Percentiles rank a stretch among this genome's conserved stretches.
Evolutionary conservation across 2,329 filamentous ascomycete species (phyloP).

Genomic region (Colletotrichum spinosum): DNA sequence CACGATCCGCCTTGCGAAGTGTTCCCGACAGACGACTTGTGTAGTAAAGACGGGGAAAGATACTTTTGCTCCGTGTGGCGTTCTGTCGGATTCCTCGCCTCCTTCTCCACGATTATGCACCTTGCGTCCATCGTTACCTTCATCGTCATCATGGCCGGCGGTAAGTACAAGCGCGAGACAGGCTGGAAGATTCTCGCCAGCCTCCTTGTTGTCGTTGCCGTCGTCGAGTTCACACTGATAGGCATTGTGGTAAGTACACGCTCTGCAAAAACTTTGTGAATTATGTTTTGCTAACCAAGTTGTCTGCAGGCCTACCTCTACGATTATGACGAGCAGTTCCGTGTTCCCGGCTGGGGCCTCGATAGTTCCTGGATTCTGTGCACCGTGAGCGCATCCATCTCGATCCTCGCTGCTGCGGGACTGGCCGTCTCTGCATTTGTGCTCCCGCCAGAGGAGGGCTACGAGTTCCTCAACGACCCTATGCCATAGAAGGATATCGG

Average conservation of each 20-base stretch:
- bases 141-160: constrained; percentile 79
- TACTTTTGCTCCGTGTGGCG: constrained; percentile 95
- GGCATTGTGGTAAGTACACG: constrained; percentile 78
- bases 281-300: not conserved
- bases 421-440: constrained; percentile 76
- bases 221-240: constrained; percentile 82
- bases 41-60: constrained; percentile 68
- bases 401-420: constrained; percentile 64
- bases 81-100: constrained; percentile 87
- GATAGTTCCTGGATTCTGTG: constrained; percentile 83
- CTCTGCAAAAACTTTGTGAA: not conserved
- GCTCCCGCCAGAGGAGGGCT: constrained; percentile 85
- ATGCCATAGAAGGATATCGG: constrained; percentile 35
- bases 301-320: constrained; percentile 78
- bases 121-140: constrained; percentile 85
- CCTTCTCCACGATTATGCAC: constrained; percentile 84
- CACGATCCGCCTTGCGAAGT: constrained; percentile 68
- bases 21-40: constrained; percentile 78
- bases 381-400: constrained; percentile 65
- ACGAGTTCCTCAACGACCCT: constrained; percentile 73
- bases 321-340: constrained; percentile 86
- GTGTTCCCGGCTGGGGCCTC: constrained; percentile 81
- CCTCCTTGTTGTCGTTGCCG: constrained; percentile 73
- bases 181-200: constrained; percentile 83
- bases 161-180: constrained; percentile 80